A percentile compares a stretch with the other conserved stretches of the same genome.
Evolutionary conservation across 1,284 basidiomycete species (phyloP).

Genomic region (Cutaneotrichosporon curvatum): DNA sequence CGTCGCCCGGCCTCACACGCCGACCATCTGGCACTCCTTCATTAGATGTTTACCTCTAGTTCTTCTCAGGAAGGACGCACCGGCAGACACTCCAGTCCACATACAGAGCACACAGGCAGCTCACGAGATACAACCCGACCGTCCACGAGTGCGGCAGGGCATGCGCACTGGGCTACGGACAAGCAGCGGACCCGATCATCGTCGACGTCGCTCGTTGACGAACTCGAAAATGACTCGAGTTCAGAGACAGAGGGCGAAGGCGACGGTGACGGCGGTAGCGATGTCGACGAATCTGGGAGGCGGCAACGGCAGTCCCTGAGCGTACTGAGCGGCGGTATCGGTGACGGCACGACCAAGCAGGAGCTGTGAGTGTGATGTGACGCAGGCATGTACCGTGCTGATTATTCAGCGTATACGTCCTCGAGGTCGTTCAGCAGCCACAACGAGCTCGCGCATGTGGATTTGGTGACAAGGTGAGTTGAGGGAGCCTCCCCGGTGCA

Average conservation of each 20-base stretch:
- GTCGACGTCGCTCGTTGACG: too few relatives aligned
- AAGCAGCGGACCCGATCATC: too few relatives aligned
- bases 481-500: not conserved
- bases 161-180: too few relatives aligned
- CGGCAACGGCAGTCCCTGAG: conserved; percentile 1
- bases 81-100: too few relatives aligned
- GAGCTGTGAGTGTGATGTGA: not conserved
- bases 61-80: not conserved
- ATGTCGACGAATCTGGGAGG: too few relatives aligned
- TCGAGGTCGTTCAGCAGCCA: conserved; percentile 78
- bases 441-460: conserved; percentile 85
- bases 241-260: too few relatives aligned
- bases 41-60: not conserved
- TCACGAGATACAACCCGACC: too few relatives aligned
- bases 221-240: too few relatives aligned
- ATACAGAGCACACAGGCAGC: too few relatives aligned
- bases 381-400: too few relatives aligned
- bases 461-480: conserved; percentile 78
- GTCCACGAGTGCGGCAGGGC: too few relatives aligned
- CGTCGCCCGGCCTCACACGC: not conserved
- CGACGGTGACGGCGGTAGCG: too few relatives aligned
- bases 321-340: not conserved
- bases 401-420: conserved; percentile 61
- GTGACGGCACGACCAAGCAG: not conserved
- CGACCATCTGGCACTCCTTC: not conserved